Evolutionary conservation across 1,284 basidiomycete genomes (phyloP), one percentile per base, ranked within the genome.

Genomic region (Ustilago cynodontis): DNA sequence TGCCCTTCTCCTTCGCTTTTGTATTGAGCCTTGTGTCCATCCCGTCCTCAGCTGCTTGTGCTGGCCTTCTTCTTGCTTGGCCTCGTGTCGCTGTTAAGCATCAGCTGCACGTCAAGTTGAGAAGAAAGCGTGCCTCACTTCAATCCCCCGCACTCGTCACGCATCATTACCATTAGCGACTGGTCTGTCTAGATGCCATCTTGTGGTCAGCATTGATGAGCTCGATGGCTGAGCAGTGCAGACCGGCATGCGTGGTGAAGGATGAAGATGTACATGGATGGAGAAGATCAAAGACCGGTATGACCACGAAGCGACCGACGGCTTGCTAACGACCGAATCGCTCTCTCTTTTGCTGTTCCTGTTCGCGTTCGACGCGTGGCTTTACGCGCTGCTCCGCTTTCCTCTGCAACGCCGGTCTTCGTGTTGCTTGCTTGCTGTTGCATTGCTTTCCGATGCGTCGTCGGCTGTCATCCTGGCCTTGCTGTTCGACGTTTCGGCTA

Each of bases 331-430:
- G 16, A 49, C 26, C 24, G 24, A 28, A 49, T 13, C 26, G 24
- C 24, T 49, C 14, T 20, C 43, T 49, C 47, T 49, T 45, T 43
- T 4, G 41, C 41, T n/a, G 11, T 43, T 20, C 8, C 41, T 8
- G 28, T 16, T 49, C 47, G 47, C 47, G 47, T 18, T 49, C 18
- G 47, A 49, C 47, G 47, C 47, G 47, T 49, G 24, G 8, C 47
- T 49, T 49, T 49, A 49, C 47, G 47, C 26, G 47, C 47, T 49
- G 47, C 47, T 49, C 47, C 24, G 26, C 22, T n/a, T 5, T 49
- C 24, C 47, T 26, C 28, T 28, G 47, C 16, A 8, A 49, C 7
- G 14, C 47, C 16, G 16, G 26, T 28, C 26, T 28, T 28, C n/a
- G 24, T 49, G 24, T 49, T 49, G 24, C 14, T 8, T 28, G 2